phyloP scores from a whole-genome alignment of 2,329 filamentous ascomycete species.

The Onygenales sp. region DNA sequence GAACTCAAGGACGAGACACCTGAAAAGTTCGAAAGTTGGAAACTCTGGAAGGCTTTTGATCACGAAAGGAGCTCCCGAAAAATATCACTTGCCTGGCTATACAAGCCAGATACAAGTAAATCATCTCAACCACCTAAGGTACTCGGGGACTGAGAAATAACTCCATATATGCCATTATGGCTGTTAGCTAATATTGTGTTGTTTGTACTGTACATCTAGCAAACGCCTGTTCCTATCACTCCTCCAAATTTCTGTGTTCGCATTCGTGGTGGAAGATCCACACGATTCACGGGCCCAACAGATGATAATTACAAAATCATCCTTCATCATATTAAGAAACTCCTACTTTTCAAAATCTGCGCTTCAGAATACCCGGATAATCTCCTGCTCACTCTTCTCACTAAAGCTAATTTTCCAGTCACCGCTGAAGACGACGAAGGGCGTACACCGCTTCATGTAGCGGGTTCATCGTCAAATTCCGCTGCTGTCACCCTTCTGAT shows the following conservation, averaged over 20 bases:
- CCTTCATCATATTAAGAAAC: not conserved
- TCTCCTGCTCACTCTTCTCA: not conserved
- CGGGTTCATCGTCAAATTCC: not conserved
- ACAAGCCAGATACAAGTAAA: not conserved
- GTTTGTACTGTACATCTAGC: no score
- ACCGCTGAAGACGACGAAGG: not conserved
- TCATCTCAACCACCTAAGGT: no score
- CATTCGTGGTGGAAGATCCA: not conserved
- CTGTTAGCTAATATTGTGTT: no score
- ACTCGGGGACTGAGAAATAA: no score
- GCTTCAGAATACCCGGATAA: not conserved
- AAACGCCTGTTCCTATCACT: no score
- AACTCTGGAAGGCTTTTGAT: not conserved
- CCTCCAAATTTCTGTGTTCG: not conserved
- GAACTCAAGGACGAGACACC: not conserved
- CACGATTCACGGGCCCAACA: not conserved
- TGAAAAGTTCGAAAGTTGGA: not conserved
- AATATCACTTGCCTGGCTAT: not conserved
- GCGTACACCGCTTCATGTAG: not conserved
- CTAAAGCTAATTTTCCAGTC: not conserved
- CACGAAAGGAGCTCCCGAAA: not conserved
- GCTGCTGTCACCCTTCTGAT: not conserved
- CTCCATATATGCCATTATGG: no score
- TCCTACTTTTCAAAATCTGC: not conserved
- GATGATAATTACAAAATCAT: not conserved